phyloP scores from a whole-genome alignment of 1,284 basidiomycete genomes.

The Boletellus sp. region DNA sequence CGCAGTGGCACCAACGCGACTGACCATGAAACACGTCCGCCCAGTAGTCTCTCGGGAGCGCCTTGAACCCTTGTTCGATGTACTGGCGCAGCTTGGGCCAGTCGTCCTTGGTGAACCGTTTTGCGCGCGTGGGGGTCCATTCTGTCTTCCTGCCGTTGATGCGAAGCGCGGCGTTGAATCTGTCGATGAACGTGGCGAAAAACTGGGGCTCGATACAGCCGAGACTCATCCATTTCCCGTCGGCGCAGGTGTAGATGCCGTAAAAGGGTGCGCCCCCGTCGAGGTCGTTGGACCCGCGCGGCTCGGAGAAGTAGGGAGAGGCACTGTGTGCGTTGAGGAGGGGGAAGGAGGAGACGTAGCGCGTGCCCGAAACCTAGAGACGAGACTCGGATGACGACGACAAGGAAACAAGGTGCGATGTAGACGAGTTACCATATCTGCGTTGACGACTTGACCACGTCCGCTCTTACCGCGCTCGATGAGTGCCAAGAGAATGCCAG shows the following conservation, averaged over 20 bases:
- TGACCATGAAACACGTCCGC: constrained; percentile 60
- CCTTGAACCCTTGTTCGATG: constrained; percentile 60
- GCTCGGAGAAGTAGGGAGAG: constrained; percentile 40
- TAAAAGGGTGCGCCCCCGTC: constrained; percentile 84
- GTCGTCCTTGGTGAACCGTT: constrained; percentile 48
- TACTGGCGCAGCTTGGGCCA: constrained; percentile 64
- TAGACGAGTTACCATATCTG: constrained; percentile 62
- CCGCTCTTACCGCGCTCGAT: constrained; percentile 62
- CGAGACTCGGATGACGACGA: background rate
- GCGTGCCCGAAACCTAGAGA: constrained; percentile 68
- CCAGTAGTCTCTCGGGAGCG: constrained; percentile 68
- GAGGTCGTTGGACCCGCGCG: constrained; percentile 60
- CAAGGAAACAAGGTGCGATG: background rate
- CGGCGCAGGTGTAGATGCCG: constrained; percentile 68
- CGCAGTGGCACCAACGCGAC: constrained; percentile 6
- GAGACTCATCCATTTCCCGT: constrained; percentile 74
- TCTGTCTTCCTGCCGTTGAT: constrained; percentile 38
- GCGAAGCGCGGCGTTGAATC: constrained; percentile 52
- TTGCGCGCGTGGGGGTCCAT: constrained; percentile 53
- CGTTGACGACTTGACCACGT: constrained; percentile 71
- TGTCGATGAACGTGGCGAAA: constrained; percentile 57
- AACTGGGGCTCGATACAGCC: constrained; percentile 74
- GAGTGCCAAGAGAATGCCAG: constrained; percentile 76
- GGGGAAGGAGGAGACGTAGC: constrained; percentile 73
- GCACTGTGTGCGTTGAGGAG: constrained; percentile 48